These are phyloP conservation scores for Pleodorina starrii DNA, from an alignment of 139 green algal species.

Conservation along the genomic window DNA sequence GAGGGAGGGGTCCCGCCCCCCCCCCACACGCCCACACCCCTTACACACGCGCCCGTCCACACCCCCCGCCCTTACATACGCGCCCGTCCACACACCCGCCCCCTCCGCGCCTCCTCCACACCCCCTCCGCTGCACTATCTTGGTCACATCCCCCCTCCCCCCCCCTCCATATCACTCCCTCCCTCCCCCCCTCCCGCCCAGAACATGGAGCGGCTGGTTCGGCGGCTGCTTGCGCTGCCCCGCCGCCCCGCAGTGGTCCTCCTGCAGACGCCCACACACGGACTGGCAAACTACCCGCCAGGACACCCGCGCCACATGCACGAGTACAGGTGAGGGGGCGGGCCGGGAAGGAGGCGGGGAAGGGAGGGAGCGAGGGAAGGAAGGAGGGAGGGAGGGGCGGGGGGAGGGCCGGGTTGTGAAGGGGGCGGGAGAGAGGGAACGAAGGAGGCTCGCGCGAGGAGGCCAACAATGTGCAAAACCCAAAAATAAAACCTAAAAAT, in stretches of 20 bases:
- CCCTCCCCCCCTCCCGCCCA: neutral
- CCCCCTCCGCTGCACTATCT: no score
- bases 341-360: neutral
- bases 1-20: neutral
- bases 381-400: neutral
- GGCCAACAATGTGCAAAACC: neutral
- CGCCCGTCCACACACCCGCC: no score
- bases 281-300: neutral
- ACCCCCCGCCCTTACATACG: no score
- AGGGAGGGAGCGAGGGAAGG: neutral
- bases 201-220: conserved; percentile 24
- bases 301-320: conserved; percentile 1
- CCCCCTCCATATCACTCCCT: no score
- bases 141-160: no score
- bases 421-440: neutral
- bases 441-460: no score
- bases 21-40: no score
- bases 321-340: neutral
- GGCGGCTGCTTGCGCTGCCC: conserved; percentile 11
- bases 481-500: neutral
- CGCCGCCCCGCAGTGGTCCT: conserved; percentile 4
- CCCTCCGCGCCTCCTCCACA: no score
- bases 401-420: neutral
- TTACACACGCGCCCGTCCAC: no score
- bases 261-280: neutral